Percentiles rank a stretch among this genome's conserved stretches.
Conservation (phyloP, 2,329 filamentous ascomycete genomes). For the Ceratocystiopsis minuta region DNA sequence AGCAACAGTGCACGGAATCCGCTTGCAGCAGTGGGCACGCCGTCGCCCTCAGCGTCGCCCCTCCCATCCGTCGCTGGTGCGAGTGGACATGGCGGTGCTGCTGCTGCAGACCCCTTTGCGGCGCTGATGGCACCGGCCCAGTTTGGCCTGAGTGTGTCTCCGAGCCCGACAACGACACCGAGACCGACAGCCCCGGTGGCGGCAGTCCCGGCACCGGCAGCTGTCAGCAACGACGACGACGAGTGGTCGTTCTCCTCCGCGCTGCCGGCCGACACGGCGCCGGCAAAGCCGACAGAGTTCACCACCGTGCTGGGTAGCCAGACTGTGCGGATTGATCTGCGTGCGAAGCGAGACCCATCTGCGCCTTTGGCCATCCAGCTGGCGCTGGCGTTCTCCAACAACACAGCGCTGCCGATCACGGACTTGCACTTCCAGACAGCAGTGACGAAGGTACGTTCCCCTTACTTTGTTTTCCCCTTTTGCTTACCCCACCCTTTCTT, state of each 20-base stretch:
- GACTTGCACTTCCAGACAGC: slow-evolving; percentile 84
- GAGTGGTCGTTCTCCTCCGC: slow-evolving; percentile 91
- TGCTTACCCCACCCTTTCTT: not conserved
- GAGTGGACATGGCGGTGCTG: slow-evolving; percentile 1
- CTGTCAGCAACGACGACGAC: slow-evolving; percentile 46
- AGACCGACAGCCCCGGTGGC: not conserved
- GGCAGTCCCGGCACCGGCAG: slow-evolving; percentile 14
- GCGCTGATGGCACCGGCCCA: slow-evolving; percentile 17
- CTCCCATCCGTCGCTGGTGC: slow-evolving; percentile 8
- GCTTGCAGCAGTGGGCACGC: slow-evolving; percentile 8
- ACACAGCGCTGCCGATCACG: slow-evolving; percentile 47
- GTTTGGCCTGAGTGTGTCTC: too few relatives aligned
- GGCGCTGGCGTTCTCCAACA: slow-evolving; percentile 70
- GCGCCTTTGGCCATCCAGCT: slow-evolving; percentile 45
- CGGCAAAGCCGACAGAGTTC: slow-evolving; percentile 36
- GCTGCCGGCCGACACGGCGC: slow-evolving; percentile 39
- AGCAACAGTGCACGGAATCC: slow-evolving; percentile 35
- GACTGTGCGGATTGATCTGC: slow-evolving; percentile 53
- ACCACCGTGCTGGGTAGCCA: slow-evolving; percentile 52
- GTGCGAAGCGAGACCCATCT: slow-evolving; percentile 41
- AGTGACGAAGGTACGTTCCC: slow-evolving; percentile 66
- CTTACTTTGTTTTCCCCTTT: not conserved
- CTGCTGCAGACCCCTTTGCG: slow-evolving; percentile 33
- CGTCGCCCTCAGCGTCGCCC: slow-evolving; percentile 4
- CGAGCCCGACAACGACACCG: too few relatives aligned